These are phyloP conservation scores for Malus sylvestris DNA, from an alignment of 306 rosid species.

Conservation along the genomic window DNA sequence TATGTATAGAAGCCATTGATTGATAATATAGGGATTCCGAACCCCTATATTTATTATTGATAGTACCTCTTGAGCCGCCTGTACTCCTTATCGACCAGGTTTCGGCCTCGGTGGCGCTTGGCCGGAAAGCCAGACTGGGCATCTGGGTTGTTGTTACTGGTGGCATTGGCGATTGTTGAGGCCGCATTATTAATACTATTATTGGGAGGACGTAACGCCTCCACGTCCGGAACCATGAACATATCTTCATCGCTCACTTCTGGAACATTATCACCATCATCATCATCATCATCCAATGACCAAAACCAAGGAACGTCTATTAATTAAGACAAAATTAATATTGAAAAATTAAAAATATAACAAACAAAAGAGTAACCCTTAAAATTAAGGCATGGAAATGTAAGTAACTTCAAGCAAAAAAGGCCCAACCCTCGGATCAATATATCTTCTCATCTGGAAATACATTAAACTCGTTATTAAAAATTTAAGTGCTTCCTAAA, in stretches of 20 bases:
- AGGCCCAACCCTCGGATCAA: too few relatives aligned
- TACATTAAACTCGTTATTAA: too few relatives aligned
- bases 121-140: conserved; percentile 13
- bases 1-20: neutral
- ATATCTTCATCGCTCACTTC: conserved; percentile 62
- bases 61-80: conserved; percentile 59
- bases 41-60: neutral
- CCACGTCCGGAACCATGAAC: conserved; percentile 57
- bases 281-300: neutral
- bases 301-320: conserved; percentile 13
- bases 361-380: neutral
- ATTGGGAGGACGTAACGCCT: conserved; percentile 1
- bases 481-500: too few relatives aligned
- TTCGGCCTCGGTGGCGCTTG: conserved; percentile 52
- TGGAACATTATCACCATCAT: conserved; percentile 4
- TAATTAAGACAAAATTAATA: conserved; percentile 1
- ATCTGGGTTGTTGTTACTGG: neutral
- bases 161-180: conserved; percentile 4
- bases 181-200: neutral
- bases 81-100: conserved; percentile 45
- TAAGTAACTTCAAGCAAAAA: too few relatives aligned
- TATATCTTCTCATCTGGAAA: too few relatives aligned
- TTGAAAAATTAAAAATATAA: neutral
- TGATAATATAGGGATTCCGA: too few relatives aligned
- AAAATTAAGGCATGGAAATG: too few relatives aligned